A percentile compares a stretch with the other conserved stretches of the same genome.
Conservation (phyloP, 129 eudicot genomes). For the Centaurea solstitialis region DNA sequence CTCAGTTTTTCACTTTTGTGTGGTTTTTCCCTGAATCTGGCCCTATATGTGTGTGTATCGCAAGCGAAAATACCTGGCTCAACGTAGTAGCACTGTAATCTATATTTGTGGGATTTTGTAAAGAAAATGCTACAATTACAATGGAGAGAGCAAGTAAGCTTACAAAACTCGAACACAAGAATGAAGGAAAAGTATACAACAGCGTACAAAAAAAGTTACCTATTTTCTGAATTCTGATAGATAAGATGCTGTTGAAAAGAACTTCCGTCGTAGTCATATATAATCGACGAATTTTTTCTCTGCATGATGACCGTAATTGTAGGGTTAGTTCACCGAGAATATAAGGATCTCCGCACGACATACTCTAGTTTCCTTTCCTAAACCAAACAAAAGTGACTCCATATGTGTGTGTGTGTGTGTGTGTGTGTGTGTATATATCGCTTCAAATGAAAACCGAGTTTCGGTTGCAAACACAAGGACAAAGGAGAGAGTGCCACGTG, state of each 20-base stretch:
- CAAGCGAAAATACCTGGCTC: conserved; percentile 50
- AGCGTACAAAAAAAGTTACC: conserved; percentile 41
- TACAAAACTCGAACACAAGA: neutral
- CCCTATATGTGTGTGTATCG: neutral
- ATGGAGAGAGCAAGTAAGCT: neutral
- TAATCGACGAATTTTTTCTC: conserved; percentile 62
- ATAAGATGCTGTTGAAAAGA: conserved; percentile 60
- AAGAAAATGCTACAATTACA: conserved; percentile 60
- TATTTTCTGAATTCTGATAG: conserved; percentile 39
- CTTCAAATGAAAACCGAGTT: no score
- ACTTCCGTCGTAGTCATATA: conserved; percentile 64
- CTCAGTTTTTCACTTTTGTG: no score
- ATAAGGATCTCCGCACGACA: neutral
- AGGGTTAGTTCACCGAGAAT: conserved; percentile 1
- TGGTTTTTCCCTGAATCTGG: neutral
- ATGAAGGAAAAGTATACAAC: neutral
- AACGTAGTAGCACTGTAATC: conserved; percentile 75
- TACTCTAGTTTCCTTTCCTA: neutral
- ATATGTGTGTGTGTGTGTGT: no score
- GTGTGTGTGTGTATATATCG: no score
- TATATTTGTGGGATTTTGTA: conserved; percentile 72
- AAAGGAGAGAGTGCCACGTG: no score
- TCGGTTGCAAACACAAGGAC: no score
- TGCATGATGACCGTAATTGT: conserved; percentile 33
- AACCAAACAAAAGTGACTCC: neutral